phyloP scores from a whole-genome alignment of 2,329 filamentous ascomycete species.

The Aschersonia sp. region DNA sequence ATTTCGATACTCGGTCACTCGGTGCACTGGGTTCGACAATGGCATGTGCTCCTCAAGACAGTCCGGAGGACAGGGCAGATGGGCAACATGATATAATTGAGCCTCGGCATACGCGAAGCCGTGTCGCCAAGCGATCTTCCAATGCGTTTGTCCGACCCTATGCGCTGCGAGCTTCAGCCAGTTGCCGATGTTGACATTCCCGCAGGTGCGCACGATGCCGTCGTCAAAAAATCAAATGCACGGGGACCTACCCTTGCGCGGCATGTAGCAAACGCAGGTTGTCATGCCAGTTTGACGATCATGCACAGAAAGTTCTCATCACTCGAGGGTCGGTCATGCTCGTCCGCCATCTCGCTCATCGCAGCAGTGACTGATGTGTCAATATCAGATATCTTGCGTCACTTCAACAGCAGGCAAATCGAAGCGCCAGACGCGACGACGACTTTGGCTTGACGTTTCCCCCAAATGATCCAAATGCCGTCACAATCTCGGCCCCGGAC shows the following conservation, averaged over 20 bases:
- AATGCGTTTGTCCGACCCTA: background rate
- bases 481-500: background rate
- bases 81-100: background rate
- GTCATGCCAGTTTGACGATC: constrained; percentile 20
- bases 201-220: constrained; percentile 14
- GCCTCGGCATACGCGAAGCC: background rate
- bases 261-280: constrained; percentile 18
- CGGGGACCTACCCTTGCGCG: constrained; percentile 15
- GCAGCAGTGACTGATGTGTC: background rate
- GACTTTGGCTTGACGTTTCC: background rate
- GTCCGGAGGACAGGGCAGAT: background rate
- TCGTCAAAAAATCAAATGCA: constrained; percentile 20
- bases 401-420: constrained; percentile 5
- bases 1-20: too few relatives aligned
- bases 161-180: background rate
- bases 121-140: background rate
- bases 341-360: background rate
- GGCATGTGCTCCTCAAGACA: background rate
- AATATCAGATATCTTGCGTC: constrained; percentile 8
- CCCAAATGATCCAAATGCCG: background rate
- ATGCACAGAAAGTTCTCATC: constrained; percentile 33
- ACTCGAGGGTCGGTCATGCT: constrained; percentile 22
- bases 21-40: too few relatives aligned
- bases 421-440: background rate
- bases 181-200: background rate